Base-by-base conservation (phyloP, 164 flowering plant species). In the Piper betle region DNA sequence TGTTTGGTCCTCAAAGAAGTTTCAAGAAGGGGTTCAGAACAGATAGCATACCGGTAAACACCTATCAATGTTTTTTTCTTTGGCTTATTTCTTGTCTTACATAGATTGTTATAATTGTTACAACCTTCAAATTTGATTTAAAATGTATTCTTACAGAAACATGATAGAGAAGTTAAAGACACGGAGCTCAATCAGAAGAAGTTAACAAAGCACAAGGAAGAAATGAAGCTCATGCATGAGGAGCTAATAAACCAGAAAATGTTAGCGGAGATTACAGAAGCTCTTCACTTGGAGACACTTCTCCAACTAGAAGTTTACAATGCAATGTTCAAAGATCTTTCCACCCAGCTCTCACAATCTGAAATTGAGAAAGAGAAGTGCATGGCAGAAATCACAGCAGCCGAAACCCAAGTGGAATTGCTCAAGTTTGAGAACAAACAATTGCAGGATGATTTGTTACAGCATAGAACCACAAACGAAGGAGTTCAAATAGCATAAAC, bases 241-340 rank as follows among this genome's bases (percentile, higher is more conserved):
- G 80, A 84, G 41, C 62, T 81, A 59, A 78, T 87, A 17, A 80
- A 67, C 64, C 71, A 68, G 73, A 86, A 76, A 73, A 75, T 82
- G 71, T 83, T 81, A 65, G 57, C 82, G 39, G 93, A 84, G 74
- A 81, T 79, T 19, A 79, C 71, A 61, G 83, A 82, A 15, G 73
- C 79, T 25, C 78, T 78, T 56, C 42, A 74, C 72, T 68, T 60
- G 75, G 84, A 86, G 71, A 73, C 75, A 13, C 73, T 82, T 54
- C 81, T 77, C 37, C 62, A 71, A 67, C 72, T 78, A 9, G 83
- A 84, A 46, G 65, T 73, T 39, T 60, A 71, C 69, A 71, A 71
- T 42, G 72, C 74, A 65, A 61, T 63, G 13, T 71, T 65, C 19
- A 76, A 73, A 40, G 82, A 78, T 55, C 76, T 81, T 16, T 72